Percentiles rank a stretch among this genome's conserved stretches.
phyloP scores from a whole-genome alignment of 2,329 filamentous ascomycete genomes.

The Stagonosporopsis chrysanthemi region DNA sequence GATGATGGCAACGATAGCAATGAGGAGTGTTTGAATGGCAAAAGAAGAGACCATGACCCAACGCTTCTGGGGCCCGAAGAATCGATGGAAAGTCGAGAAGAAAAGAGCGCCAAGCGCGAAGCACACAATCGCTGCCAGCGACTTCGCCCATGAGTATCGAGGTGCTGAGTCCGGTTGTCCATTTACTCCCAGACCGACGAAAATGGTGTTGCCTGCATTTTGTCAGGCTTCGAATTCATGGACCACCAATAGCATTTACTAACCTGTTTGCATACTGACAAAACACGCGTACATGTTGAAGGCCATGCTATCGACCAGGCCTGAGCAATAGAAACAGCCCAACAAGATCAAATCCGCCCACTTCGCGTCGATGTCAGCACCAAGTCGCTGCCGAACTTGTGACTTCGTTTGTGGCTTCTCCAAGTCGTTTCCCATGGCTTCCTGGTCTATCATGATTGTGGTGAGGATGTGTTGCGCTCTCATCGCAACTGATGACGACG shows the following conservation, averaged over 20 bases:
- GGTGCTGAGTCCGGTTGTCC: conserved; percentile 58
- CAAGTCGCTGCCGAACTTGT: conserved; percentile 16
- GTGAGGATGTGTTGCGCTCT: background rate
- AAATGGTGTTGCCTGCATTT: conserved; percentile 67
- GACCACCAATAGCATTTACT: background rate
- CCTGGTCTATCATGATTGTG: conserved; percentile 1
- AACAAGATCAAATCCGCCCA: conserved; percentile 45
- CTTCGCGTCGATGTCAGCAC: conserved; percentile 22
- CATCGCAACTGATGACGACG: background rate
- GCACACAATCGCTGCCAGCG: conserved; percentile 56
- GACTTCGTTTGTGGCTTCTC: conserved; percentile 12
- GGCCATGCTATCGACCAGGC: conserved; percentile 56
- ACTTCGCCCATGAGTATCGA: conserved; percentile 33
- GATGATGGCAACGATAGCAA: conserved; percentile 62
- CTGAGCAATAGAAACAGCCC: conserved; percentile 56
- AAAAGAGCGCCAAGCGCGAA: conserved; percentile 54
- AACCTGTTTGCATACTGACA: conserved; percentile 62
- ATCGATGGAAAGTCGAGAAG: conserved; percentile 63
- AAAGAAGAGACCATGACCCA: conserved; percentile 60
- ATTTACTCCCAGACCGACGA: conserved; percentile 66
- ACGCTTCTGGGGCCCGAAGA: conserved; percentile 60
- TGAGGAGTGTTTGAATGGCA: conserved; percentile 57
- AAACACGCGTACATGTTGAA: conserved; percentile 61
- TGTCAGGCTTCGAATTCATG: conserved; percentile 1
- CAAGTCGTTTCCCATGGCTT: conserved; percentile 2